Percentiles rank a stretch among this genome's conserved stretches.
Evolutionary conservation across 139 green algal genomes (phyloP).

Genomic region (Chlamydomonas eustigma): DNA sequence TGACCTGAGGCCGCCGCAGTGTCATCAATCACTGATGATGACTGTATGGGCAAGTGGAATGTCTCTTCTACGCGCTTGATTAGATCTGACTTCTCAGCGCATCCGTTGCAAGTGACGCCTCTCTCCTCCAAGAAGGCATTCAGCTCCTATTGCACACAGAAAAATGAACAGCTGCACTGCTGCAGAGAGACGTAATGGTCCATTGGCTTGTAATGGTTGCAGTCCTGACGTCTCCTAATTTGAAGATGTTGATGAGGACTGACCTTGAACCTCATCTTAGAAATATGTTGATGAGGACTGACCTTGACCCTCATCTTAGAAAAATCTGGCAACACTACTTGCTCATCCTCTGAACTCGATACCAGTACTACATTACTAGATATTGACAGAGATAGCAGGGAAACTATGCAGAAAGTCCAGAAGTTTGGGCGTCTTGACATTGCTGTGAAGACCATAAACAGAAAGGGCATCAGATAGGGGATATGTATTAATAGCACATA

Average conservation of each 20-base stretch:
- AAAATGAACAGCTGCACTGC: background rate
- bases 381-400: too few species aligned
- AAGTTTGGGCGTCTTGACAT: too few species aligned
- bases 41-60: background rate
- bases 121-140: background rate
- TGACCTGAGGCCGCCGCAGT: too few species aligned
- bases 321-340: too few species aligned
- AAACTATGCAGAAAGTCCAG: too few species aligned
- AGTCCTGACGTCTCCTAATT: background rate
- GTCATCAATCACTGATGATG: background rate
- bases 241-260: background rate
- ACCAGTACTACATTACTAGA: too few species aligned
- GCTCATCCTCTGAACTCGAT: too few species aligned
- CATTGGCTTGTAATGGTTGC: background rate
- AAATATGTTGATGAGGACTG: background rate
- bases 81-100: constrained; percentile 2
- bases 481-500: too few species aligned
- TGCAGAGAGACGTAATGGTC: background rate
- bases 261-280: background rate
- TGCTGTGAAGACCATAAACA: too few species aligned
- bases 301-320: constrained; percentile 1
- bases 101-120: background rate
- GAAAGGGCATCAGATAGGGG: too few species aligned
- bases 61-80: background rate
- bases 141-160: background rate